These are phyloP conservation scores for Zancudomyces culisetae DNA, from an alignment of 371 early-diverging fungal genomes.

Conservation along the genomic window DNA sequence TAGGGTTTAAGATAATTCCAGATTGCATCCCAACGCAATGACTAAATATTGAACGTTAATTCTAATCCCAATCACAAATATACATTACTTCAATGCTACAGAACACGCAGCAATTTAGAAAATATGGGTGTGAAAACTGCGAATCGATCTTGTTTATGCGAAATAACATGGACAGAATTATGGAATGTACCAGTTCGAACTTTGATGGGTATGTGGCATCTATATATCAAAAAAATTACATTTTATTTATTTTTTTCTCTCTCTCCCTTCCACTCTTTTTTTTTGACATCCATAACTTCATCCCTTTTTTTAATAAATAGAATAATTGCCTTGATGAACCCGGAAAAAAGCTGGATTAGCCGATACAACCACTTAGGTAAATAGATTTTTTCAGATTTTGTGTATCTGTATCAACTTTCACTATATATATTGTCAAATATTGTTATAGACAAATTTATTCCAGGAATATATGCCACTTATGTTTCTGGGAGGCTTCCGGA, in stretches of 20 bases:
- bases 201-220: conserved; percentile 59
- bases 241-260: conserved; percentile 21
- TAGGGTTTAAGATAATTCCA: neutral
- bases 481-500: conserved; percentile 79
- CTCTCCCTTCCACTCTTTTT: neutral
- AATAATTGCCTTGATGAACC: neutral
- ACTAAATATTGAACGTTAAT: no score
- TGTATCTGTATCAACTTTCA: no score
- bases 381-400: neutral
- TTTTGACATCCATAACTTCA: neutral
- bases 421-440: no score
- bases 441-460: conserved; percentile 44
- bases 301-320: neutral
- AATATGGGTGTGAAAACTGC: conserved; percentile 83
- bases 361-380: conserved; percentile 3
- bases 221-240: neutral
- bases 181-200: conserved; percentile 67
- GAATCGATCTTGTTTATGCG: conserved; percentile 62
- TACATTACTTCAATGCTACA: conserved; percentile 9
- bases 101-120: conserved; percentile 55
- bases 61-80: no score
- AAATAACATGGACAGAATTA: conserved; percentile 43
- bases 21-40: no score
- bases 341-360: conserved; percentile 1
- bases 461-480: conserved; percentile 79